Evolutionary conservation across 768 basidiomycete species (phyloP), one percentile per base, ranked within the genome.

Genomic region (Podaxis sp.): DNA sequence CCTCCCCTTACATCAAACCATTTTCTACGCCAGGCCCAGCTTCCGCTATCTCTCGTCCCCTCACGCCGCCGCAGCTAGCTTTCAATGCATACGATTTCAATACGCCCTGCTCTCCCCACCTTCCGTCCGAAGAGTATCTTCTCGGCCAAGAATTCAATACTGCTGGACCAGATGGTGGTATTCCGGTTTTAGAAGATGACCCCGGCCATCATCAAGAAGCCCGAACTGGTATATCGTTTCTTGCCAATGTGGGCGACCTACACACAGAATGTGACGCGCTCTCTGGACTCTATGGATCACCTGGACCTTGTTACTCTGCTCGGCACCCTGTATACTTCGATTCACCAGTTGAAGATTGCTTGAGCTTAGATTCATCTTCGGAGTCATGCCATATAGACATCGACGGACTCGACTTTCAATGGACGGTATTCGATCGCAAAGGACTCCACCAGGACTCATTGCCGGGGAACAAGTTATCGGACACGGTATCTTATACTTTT

Each of bases 331-430:
- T 83, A 38, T 82, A 84, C 71, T 83, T 83, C 66, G 82, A 85
- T 68, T 82, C 81, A 2, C 82, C 82, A 1, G 75, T 76, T 33
- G 82, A 84, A 63, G 82, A 84, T 64, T 81, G 81, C 40, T 77
- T 80, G 33, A 76, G 76, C 66, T 76, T 78, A 66, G 72, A 72
- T 58, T 65, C 74, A 33, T 70, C 78, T 26, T 55, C 66, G 22
- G 60, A 64, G 49, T 68, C 68, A 53, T 80, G 76, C 64, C 74
- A 75, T 28, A 66, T 83, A 46, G 76, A 80, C 63, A 71, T 77
- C 42, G 70, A 74, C 5, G 67, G 68, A 3, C 72, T 88, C 8
- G 83, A 83, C 67, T 89, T 88, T 66, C 77, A 69, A 57, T 88
- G 87, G 87, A 71, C 74, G 52, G 80, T 81, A 8, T 89, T 87